These are phyloP conservation scores for Lactarius trivialis DNA, from an alignment of 768 basidiomycete species.

Conservation along the genomic window DNA sequence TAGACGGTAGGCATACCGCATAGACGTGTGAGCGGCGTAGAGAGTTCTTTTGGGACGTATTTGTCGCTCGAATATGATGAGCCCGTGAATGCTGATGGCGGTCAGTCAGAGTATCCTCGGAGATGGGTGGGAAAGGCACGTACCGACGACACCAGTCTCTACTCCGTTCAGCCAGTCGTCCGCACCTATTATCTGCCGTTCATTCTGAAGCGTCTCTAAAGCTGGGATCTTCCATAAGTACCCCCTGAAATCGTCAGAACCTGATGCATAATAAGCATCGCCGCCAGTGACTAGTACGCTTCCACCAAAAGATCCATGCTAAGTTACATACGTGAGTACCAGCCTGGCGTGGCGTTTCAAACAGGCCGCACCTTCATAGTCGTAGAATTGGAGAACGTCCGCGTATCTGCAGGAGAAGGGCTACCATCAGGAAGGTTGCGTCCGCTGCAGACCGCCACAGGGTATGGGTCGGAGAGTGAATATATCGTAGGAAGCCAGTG, in stretches of 20 bases:
- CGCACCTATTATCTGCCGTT: slow-evolving; percentile 40
- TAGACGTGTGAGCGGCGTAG: slow-evolving; percentile 54
- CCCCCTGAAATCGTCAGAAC: slow-evolving; percentile 76
- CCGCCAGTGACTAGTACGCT: slow-evolving; percentile 36
- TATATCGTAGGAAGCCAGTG: slow-evolving; percentile 69
- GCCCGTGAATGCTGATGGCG: slow-evolving; percentile 11
- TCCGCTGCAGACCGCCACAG: slow-evolving; percentile 63
- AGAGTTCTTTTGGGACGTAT: slow-evolving; percentile 55
- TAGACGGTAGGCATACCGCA: slow-evolving; percentile 38
- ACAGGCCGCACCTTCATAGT: slow-evolving; percentile 59
- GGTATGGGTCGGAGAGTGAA: slow-evolving; percentile 55
- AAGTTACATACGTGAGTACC: slow-evolving; percentile 4
- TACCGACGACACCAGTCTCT: slow-evolving; percentile 36
- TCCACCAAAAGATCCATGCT: slow-evolving; percentile 77
- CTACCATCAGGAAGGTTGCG: slow-evolving; percentile 49
- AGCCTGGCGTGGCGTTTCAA: not conserved
- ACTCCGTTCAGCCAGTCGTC: slow-evolving; percentile 40
- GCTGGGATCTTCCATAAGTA: slow-evolving; percentile 76
- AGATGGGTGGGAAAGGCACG: not conserved
- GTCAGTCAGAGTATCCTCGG: not conserved
- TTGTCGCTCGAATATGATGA: slow-evolving; percentile 34
- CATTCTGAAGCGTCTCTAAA: slow-evolving; percentile 36
- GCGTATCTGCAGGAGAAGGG: slow-evolving; percentile 38
- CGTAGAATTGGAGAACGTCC: slow-evolving; percentile 62
- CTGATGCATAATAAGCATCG: slow-evolving; percentile 62